Base-by-base conservation (phyloP, 202 grass and related monocot genomes). In the Cymbopogon flexuosus region DNA sequence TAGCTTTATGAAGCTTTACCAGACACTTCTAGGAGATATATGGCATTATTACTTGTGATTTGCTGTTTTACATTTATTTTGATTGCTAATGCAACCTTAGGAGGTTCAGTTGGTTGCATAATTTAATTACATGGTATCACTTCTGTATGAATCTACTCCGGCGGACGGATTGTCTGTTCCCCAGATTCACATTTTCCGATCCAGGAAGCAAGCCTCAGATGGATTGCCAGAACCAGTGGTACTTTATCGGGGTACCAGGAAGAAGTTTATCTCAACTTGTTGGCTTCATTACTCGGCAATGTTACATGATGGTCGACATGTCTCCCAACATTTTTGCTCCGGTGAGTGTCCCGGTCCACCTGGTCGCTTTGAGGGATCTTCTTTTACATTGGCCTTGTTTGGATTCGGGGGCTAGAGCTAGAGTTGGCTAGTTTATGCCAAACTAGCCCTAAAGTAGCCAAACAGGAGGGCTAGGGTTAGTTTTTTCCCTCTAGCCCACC, bases 271-370 rank as follows among this genome's bases (percentile, higher is more conserved):
- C 22, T 5, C 57, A 27, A 60, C 21, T 27, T 24, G 22, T 5
- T 60, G 19, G 56, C 21, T 59, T 59, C 18, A 24, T 59, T 22
- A 79, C 40, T 78, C 67, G 33, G 11, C 67, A 56, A 13, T 79
- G 76, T 33, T 58, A 60, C 73, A 52, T 35, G 56, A 52, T 56
- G 73, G 34, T 51, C 16, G 65, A 65, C 65, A 64, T 76, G 72
- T 73, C 58, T 49, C 64, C 65, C 59, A 30, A 47, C 58, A 78
- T 56, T 59, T 70, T 36, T 57, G 36, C 73, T 6, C 69, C 58
- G 24, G 66, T 65, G 76, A 49, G 79, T 46, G 12, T 45, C 70
- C 35, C 11, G 23, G 23, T 65, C 65, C 2, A 37, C 31, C 65
- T 77, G 65, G 24, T 42, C 56, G 30, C 42, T 65, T 68, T 74